Conservation (phyloP, 768 basidiomycete species). For the Collybia sp. region DNA sequence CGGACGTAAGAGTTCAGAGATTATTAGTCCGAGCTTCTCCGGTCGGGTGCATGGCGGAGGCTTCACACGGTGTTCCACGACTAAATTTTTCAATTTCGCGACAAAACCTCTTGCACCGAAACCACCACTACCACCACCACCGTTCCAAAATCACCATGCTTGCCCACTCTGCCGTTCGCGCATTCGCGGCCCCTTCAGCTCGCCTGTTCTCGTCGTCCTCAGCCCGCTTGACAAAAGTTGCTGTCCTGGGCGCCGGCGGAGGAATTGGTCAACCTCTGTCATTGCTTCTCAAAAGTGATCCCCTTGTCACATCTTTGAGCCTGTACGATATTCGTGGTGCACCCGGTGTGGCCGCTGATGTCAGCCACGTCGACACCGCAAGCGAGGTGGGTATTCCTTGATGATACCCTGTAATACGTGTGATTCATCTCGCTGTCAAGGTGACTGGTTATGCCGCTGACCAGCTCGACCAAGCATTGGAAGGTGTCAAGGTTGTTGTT, state of each 20-base stretch:
- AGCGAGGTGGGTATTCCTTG: constrained; percentile 56
- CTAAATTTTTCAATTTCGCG: too few relatives aligned
- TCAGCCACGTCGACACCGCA: constrained; percentile 87
- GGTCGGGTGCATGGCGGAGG: neutral
- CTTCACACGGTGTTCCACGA: too few relatives aligned
- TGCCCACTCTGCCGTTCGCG: constrained; percentile 56
- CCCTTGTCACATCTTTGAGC: constrained; percentile 78
- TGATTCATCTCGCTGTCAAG: constrained; percentile 28
- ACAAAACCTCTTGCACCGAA: neutral
- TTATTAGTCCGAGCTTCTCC: neutral
- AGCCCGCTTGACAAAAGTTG: constrained; percentile 78
- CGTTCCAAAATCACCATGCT: constrained; percentile 47
- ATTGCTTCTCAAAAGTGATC: constrained; percentile 89
- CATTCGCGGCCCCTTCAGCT: constrained; percentile 45
- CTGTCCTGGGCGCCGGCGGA: constrained; percentile 96
- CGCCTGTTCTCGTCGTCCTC: constrained; percentile 76
- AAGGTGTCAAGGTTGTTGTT: constrained; percentile 88
- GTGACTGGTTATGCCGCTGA: constrained; percentile 80
- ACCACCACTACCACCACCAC: constrained; percentile 15
- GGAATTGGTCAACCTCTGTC: constrained; percentile 98
- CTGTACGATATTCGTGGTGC: constrained; percentile 96
- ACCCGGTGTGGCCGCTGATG: constrained; percentile 95
- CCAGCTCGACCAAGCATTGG: constrained; percentile 85
- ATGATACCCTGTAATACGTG: constrained; percentile 11
- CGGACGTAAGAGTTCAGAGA: too few relatives aligned